Percentiles rank a stretch among this genome's conserved stretches.
These are phyloP conservation scores for Quercus lobata DNA, from an alignment of 331 rosid genomes.

Conservation along the genomic window DNA sequence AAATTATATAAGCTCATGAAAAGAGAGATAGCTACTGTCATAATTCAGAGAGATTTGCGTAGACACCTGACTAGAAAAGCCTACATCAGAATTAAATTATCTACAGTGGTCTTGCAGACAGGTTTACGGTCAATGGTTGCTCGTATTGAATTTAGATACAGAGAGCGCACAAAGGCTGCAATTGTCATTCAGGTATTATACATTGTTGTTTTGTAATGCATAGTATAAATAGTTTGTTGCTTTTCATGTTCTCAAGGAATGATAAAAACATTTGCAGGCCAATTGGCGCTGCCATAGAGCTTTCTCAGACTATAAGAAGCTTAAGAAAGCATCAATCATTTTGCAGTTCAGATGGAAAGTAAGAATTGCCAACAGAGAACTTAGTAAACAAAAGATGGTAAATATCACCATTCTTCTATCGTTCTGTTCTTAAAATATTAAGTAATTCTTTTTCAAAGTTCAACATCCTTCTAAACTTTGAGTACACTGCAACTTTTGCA, in stretches of 20 bases:
- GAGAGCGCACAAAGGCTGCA: constrained; percentile 40
- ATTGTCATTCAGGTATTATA: constrained; percentile 46
- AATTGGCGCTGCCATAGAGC: constrained; percentile 44
- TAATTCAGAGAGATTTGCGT: constrained; percentile 53
- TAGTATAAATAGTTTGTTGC: neutral
- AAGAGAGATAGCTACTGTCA: constrained; percentile 51
- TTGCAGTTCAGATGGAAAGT: constrained; percentile 29
- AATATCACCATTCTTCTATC: constrained; percentile 3
- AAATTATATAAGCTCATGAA: constrained; percentile 37
- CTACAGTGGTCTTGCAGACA: constrained; percentile 51
- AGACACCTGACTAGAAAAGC: constrained; percentile 46
- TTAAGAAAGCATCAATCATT: constrained; percentile 29
- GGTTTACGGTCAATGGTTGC: constrained; percentile 59
- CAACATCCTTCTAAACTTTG: neutral
- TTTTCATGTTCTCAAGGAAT: constrained; percentile 20
- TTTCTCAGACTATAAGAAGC: constrained; percentile 38
- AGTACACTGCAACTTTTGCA: neutral
- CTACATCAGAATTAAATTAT: constrained; percentile 26
- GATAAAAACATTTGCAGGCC: constrained; percentile 29
- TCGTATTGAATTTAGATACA: constrained; percentile 35
- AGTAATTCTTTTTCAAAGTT: neutral
- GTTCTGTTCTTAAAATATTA: constrained; percentile 9
- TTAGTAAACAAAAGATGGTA: constrained; percentile 29
- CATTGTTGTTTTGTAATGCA: constrained; percentile 19
- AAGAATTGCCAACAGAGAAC: constrained; percentile 18